Conservation (phyloP, 192 early-diverging fungal species). For the Dissophora ornata region DNA sequence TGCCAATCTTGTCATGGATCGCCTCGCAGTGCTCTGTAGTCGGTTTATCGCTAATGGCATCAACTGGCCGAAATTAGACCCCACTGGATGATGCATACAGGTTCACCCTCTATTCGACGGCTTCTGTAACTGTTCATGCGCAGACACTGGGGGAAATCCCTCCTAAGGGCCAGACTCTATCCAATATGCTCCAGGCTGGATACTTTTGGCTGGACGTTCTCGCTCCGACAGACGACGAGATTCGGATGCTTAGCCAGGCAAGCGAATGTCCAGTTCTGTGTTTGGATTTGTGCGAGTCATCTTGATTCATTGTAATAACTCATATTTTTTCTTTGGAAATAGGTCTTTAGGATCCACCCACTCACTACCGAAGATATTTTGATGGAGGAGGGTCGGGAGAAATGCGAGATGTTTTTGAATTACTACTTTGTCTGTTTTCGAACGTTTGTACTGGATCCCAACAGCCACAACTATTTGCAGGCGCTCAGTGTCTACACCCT, state of each 20-base stretch:
- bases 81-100: slow-evolving; percentile 58
- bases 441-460: slow-evolving; percentile 58
- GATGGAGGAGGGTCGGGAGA: slow-evolving; percentile 86
- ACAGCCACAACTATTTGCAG: slow-evolving; percentile 48
- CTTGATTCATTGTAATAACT: too few relatives aligned
- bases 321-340: slow-evolving; percentile 1
- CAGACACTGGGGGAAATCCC: slow-evolving; percentile 65
- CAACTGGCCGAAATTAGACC: slow-evolving; percentile 22
- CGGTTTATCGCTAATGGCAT: too few relatives aligned
- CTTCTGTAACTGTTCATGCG: slow-evolving; percentile 68
- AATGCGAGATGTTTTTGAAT: slow-evolving; percentile 87
- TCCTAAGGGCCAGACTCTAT: slow-evolving; percentile 50
- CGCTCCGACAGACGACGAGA: slow-evolving; percentile 71
- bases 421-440: slow-evolving; percentile 92
- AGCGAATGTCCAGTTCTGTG: too few relatives aligned
- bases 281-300: too few relatives aligned
- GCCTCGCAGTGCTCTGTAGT: too few relatives aligned
- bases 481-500: slow-evolving; percentile 62
- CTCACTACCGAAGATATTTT: slow-evolving; percentile 91
- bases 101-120: slow-evolving; percentile 76
- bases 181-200: slow-evolving; percentile 50
- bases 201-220: slow-evolving; percentile 78
- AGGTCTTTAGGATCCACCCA: slow-evolving; percentile 88
- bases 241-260: slow-evolving; percentile 67
- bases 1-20: neutral